Conservation (phyloP, 257 asterid genomes). For the Nicotiana noctiflora region DNA sequence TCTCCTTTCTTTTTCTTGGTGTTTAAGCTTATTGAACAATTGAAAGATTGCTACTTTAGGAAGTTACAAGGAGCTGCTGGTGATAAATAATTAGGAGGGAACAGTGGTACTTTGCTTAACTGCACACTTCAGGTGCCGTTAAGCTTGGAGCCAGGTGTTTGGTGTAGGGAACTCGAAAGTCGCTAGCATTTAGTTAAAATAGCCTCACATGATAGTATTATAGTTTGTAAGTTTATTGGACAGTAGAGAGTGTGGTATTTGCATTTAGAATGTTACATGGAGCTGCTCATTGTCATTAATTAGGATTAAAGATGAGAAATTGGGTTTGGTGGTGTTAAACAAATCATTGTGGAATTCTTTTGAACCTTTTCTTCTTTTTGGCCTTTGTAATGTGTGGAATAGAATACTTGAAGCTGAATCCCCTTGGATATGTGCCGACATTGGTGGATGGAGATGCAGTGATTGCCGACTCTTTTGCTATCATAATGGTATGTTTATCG, state of each 20-base stretch:
- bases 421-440: slow-evolving; percentile 67
- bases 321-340: background rate
- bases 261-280: background rate
- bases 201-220: no score
- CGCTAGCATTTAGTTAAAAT: no score
- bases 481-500: slow-evolving; percentile 56
- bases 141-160: no score
- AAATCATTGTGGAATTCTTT: background rate
- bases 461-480: slow-evolving; percentile 73
- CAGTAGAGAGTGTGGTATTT: background rate
- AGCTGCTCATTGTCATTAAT: background rate
- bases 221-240: background rate
- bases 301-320: slow-evolving; percentile 3
- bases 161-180: no score
- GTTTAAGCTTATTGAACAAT: background rate
- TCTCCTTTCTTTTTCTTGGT: background rate
- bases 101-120: no score
- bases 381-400: slow-evolving; percentile 16
- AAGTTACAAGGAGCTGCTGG: background rate
- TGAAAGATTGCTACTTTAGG: background rate
- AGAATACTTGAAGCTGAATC: slow-evolving; percentile 88
- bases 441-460: slow-evolving; percentile 71
- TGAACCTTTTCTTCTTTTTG: background rate
- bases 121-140: no score
- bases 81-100: background rate